These are phyloP conservation scores for Ceratocystis alfenasii DNA, from an alignment of 2,329 filamentous ascomycete genomes.

Conservation along the genomic window DNA sequence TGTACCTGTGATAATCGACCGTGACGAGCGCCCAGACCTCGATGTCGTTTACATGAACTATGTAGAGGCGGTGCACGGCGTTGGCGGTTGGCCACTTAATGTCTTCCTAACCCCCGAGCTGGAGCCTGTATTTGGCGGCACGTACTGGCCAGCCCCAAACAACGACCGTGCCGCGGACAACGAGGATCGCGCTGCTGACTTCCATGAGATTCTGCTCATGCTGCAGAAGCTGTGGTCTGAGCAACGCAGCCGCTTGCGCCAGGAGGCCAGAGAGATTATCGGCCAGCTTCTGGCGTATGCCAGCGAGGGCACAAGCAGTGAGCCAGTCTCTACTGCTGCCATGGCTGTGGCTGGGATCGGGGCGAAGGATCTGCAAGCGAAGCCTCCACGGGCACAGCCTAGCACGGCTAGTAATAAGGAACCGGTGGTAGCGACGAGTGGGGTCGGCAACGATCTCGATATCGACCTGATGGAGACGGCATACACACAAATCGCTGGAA, in stretches of 20 bases:
- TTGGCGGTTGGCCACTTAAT: conserved; percentile 88
- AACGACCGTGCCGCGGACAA: conserved; percentile 32
- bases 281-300: conserved; percentile 75
- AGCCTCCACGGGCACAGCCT: not conserved
- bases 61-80: conserved; percentile 80
- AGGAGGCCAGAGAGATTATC: conserved; percentile 73
- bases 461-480: conserved; percentile 87
- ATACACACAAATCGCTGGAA: conserved; percentile 63
- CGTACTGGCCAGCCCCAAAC: conserved; percentile 82
- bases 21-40: conserved; percentile 86
- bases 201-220: conserved; percentile 72
- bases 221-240: conserved; percentile 64
- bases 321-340: conserved; percentile 10
- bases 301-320: conserved; percentile 51
- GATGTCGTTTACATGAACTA: conserved; percentile 99
- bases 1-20: conserved; percentile 83
- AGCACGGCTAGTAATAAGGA: not conserved
- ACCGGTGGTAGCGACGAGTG: conserved; percentile 10
- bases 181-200: conserved; percentile 52
- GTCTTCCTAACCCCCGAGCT: conserved; percentile 92
- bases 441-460: conserved; percentile 58
- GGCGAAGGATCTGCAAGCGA: conserved; percentile 9
- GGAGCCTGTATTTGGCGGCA: conserved; percentile 89
- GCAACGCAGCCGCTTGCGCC: conserved; percentile 69
- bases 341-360: not conserved